Conservation (phyloP, 2,329 filamentous ascomycete species). For the Aspergillus niger region DNA sequence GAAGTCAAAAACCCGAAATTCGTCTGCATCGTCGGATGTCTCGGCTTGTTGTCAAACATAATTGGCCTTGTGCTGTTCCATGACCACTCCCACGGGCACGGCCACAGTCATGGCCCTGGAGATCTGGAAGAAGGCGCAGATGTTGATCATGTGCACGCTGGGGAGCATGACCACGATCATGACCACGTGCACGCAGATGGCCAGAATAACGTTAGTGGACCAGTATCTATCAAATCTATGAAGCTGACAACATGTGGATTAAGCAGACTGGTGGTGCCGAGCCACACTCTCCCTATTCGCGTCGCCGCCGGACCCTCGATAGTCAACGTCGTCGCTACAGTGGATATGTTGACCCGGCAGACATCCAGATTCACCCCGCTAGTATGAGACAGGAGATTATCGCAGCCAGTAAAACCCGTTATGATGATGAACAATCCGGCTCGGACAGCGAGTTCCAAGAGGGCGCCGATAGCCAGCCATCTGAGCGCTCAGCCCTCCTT, state of each 20-base stretch:
- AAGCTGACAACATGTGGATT: slow-evolving; percentile 21
- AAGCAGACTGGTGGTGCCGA: slow-evolving; percentile 25
- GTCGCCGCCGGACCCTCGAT: slow-evolving; percentile 33
- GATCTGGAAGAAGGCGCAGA: slow-evolving; percentile 51
- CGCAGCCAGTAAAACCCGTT: slow-evolving; percentile 69
- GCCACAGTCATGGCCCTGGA: slow-evolving; percentile 57
- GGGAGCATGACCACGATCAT: slow-evolving; percentile 44
- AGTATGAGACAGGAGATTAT: slow-evolving; percentile 93
- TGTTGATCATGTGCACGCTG: slow-evolving; percentile 46
- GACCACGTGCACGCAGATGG: slow-evolving; percentile 50
- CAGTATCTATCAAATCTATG: not conserved
- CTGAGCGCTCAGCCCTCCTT: slow-evolving; percentile 45
- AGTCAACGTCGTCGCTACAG: slow-evolving; percentile 37
- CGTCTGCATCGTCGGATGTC: slow-evolving; percentile 84
- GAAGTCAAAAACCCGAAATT: slow-evolving; percentile 81
- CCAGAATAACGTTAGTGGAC: slow-evolving; percentile 11
- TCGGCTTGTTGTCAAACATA: slow-evolving; percentile 85
- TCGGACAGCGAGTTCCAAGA: slow-evolving; percentile 59
- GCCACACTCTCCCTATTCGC: slow-evolving; percentile 31
- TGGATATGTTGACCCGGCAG: slow-evolving; percentile 60
- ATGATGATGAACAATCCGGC: slow-evolving; percentile 57
- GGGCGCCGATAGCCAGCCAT: slow-evolving; percentile 51
- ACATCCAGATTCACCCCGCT: slow-evolving; percentile 81
- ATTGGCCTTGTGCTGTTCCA: slow-evolving; percentile 88
- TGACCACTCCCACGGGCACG: slow-evolving; percentile 85